Evolutionary conservation across 1,139 yeast genomes (phyloP).

Genomic region (Tardiomyces depauwii): DNA sequence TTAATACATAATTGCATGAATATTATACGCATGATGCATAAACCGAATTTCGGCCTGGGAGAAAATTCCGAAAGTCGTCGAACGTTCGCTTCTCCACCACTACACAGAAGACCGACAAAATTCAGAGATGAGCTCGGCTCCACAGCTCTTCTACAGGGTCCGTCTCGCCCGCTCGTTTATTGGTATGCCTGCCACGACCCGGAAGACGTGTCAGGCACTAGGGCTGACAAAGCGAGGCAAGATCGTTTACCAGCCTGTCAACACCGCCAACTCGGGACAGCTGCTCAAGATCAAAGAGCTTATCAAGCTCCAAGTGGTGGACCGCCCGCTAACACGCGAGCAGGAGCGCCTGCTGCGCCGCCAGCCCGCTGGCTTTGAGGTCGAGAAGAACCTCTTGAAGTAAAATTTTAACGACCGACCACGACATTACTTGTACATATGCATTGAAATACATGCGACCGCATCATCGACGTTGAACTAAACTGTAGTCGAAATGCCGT

Average conservation of each 20-base stretch:
- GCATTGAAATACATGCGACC: background rate
- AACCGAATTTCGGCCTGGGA: too few relatives aligned
- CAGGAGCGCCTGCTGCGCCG: constrained; percentile 23
- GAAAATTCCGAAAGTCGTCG: too few relatives aligned
- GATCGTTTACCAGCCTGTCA: constrained; percentile 59
- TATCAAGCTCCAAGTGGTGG: constrained; percentile 72
- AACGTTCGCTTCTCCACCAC: too few relatives aligned
- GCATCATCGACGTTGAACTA: background rate
- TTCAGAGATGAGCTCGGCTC: background rate
- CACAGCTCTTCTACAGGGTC: constrained; percentile 31
- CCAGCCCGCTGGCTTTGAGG: constrained; percentile 17
- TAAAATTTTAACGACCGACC: background rate
- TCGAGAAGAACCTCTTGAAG: background rate
- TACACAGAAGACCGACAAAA: background rate
- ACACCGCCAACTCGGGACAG: constrained; percentile 78
- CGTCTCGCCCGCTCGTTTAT: constrained; percentile 74
- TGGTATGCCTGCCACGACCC: constrained; percentile 64
- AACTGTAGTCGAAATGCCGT: too few relatives aligned
- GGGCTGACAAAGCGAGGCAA: constrained; percentile 72
- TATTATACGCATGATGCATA: too few relatives aligned
- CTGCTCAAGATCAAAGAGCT: constrained; percentile 77
- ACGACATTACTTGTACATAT: background rate
- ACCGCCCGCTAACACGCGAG: constrained; percentile 24
- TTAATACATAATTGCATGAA: too few relatives aligned
- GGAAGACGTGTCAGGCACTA: constrained; percentile 55